Conservation (phyloP, 768 basidiomycete species). For the Ephemerocybe angulata region DNA sequence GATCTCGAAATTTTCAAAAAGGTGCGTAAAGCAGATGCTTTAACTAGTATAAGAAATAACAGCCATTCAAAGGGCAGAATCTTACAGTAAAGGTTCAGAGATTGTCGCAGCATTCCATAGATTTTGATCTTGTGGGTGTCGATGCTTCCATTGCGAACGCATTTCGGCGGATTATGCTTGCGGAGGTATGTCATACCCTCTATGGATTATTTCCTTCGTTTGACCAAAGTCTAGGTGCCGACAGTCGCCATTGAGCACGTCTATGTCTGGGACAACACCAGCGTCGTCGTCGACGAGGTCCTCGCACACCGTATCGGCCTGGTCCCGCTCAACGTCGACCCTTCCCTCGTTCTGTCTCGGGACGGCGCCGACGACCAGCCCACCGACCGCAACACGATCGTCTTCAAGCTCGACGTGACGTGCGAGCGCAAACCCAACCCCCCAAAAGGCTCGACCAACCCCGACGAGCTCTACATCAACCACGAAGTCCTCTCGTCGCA, state of each 20-base stretch:
- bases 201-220: neutral
- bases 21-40: slow-evolving; percentile 42
- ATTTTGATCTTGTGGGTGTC: slow-evolving; percentile 93
- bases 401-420: slow-evolving; percentile 69
- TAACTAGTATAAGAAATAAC: slow-evolving; percentile 13
- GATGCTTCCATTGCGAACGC: slow-evolving; percentile 97
- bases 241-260: slow-evolving; percentile 87
- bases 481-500: slow-evolving; percentile 65
- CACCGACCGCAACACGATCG: slow-evolving; percentile 88
- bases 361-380: slow-evolving; percentile 51
- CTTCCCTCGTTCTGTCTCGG: slow-evolving; percentile 62
- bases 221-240: slow-evolving; percentile 61
- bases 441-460: slow-evolving; percentile 50
- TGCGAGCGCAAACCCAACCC: slow-evolving; percentile 62
- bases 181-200: slow-evolving; percentile 68
- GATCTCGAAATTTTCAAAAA: slow-evolving; percentile 67
- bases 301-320: slow-evolving; percentile 90
- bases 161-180: slow-evolving; percentile 85
- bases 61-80: slow-evolving; percentile 50
- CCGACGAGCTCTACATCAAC: slow-evolving; percentile 66
- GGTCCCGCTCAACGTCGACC: slow-evolving; percentile 85
- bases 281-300: slow-evolving; percentile 91
- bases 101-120: slow-evolving; percentile 78
- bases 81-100: slow-evolving; percentile 72
- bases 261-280: slow-evolving; percentile 93